Evolutionary conservation across 2,329 filamentous ascomycete species (phyloP).

Genomic region (Pseudonectria buxi): DNA sequence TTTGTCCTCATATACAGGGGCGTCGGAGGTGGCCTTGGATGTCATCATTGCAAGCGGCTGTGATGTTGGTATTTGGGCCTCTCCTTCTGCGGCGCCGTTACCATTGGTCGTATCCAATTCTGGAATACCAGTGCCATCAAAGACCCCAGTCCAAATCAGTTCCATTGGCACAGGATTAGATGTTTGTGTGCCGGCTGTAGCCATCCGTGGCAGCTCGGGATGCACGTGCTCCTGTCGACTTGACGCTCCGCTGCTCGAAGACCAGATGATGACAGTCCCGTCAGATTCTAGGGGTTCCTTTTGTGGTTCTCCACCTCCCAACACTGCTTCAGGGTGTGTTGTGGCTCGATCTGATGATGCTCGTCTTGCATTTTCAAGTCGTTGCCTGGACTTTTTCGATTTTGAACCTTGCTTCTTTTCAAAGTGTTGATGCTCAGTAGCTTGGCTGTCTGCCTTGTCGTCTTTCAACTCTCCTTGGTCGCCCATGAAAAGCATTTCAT

Average conservation of each 20-base stretch:
- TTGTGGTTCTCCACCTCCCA: too few relatives aligned
- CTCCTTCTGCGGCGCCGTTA: too few relatives aligned
- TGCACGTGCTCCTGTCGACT: background rate
- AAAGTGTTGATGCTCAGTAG: conserved; percentile 3
- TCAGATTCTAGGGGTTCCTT: too few relatives aligned
- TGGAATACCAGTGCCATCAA: conserved; percentile 8
- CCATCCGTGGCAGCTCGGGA: background rate
- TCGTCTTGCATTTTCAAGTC: background rate
- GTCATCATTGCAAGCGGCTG: too few relatives aligned
- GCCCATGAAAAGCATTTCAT: conserved; percentile 40
- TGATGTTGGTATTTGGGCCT: background rate
- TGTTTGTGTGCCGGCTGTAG: background rate
- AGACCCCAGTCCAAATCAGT: conserved; percentile 15
- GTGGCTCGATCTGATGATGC: too few relatives aligned
- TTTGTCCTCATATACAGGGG: conserved; percentile 13
- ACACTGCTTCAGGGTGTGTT: too few relatives aligned
- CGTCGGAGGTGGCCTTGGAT: background rate
- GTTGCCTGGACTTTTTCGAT: background rate
- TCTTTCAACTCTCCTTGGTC: background rate
- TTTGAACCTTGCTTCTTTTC: conserved; percentile 18
- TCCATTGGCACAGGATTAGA: conserved; percentile 5
- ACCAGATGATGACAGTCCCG: background rate
- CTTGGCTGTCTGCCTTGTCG: background rate
- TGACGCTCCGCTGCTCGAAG: background rate
- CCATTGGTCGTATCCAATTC: background rate